Percentiles rank a stretch among this genome's conserved stretches.
Evolutionary conservation across 352 stramenopile species (phyloP).

Genomic region (Peronosclerospora sorghi): DNA sequence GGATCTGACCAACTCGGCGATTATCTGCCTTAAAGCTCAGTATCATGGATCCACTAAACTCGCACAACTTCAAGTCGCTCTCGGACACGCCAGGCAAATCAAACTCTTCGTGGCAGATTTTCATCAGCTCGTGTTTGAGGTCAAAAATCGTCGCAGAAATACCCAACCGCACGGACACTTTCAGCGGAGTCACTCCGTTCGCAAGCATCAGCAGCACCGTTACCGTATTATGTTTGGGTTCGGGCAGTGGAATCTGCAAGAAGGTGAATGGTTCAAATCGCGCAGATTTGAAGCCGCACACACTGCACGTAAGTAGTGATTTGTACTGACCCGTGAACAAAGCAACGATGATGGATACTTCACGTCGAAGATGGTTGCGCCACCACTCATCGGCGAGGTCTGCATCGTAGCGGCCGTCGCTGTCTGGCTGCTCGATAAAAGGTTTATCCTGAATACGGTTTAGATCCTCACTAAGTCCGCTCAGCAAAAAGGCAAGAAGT

Average conservation of each 20-base stretch:
- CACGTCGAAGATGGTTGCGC: slow-evolving; percentile 94
- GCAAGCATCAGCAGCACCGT: slow-evolving; percentile 71
- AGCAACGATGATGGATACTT: slow-evolving; percentile 98
- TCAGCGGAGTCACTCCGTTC: slow-evolving; percentile 59
- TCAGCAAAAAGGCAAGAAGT: slow-evolving; percentile 92
- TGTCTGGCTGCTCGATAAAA: slow-evolving; percentile 97
- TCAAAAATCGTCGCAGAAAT: slow-evolving; percentile 81
- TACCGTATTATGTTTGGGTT: slow-evolving; percentile 77
- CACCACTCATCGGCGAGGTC: slow-evolving; percentile 99
- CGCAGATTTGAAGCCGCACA: slow-evolving; percentile 91
- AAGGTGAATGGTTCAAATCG: slow-evolving; percentile 92
- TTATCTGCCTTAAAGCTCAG: slow-evolving; percentile 82
- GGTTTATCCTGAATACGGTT: slow-evolving; percentile 95
- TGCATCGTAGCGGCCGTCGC: slow-evolving; percentile 93
- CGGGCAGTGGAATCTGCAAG: slow-evolving; percentile 75
- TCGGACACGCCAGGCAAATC: slow-evolving; percentile 46
- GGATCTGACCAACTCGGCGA: slow-evolving; percentile 72
- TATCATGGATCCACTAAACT: slow-evolving; percentile 81
- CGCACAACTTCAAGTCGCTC: slow-evolving; percentile 77
- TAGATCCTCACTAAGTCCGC: slow-evolving; percentile 96
- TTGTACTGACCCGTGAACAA: slow-evolving; percentile 99
- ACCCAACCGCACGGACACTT: slow-evolving; percentile 67
- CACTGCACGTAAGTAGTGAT: slow-evolving; percentile 91
- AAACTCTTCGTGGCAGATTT: slow-evolving; percentile 70
- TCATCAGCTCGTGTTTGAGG: slow-evolving; percentile 77